Evolutionary conservation across 257 asterid genomes (phyloP), one percentile per base, ranked within the genome.

Genomic region (Scutellaria baicalensis): DNA sequence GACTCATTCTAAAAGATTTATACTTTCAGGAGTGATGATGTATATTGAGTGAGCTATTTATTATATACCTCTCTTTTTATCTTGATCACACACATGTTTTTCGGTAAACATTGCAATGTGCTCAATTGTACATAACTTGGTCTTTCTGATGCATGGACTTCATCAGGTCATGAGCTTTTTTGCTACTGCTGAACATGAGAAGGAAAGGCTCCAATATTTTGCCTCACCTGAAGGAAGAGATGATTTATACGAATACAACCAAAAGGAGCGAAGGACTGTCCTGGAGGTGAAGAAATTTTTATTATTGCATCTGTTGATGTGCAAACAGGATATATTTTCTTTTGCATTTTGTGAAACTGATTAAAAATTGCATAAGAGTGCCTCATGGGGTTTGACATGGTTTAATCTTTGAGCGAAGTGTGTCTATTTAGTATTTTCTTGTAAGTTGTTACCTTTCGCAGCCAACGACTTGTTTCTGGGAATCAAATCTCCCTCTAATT

Each of bases 201-300:
- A 85, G 84, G 97, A 94, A 84, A 89, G 95, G 84, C 95, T 94
- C 61, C 90, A 81, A 58, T 87, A 89, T 77, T 94, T 93, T 77
- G 85, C 86, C 75, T 94, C 97, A 10, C 82, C 99, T 31, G 96
- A 94, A 89, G 99, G 99, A 80, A 85, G 99, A 76, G 99, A 94
- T 80, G 97, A 94, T 81, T 71, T 94, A n/a, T 91, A 91, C 83
- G 87, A 86, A 72, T 94, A 89, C 89, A 94, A 91, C 81, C 93
- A 88, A 82, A 94, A 86, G 87, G 97, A 94, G 71, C 62, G 96
- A 59, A 81, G 99, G 82, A 93, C 96, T 59, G 96, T 94, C 66
- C 79, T 91, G 78, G 99, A 94, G 97, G 99, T 94, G 70, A 73
- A 66, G 55, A 74, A 42, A 69, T 69, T 10, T 47, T 59, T 51